phyloP scores from a whole-genome alignment of 2,329 filamentous ascomycete species.

The Alternaria burnsii region DNA sequence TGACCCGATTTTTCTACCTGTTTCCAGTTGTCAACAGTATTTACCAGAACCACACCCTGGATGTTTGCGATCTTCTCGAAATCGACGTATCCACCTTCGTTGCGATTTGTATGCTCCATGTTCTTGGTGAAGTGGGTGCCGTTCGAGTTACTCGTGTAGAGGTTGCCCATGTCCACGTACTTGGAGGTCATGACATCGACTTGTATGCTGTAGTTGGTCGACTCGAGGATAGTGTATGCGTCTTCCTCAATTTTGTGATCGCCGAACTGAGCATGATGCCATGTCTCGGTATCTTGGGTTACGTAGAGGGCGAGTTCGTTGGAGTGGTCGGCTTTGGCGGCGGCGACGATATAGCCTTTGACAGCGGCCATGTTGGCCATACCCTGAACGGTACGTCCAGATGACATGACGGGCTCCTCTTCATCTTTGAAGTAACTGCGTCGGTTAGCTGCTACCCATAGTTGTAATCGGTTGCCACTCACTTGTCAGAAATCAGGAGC shows the following conservation, averaged over 20 bases:
- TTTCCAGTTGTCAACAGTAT: constrained; percentile 85
- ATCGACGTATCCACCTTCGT: constrained; percentile 78
- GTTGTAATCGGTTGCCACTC: constrained; percentile 13
- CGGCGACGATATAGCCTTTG: constrained; percentile 86
- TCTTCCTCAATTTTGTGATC: constrained; percentile 84
- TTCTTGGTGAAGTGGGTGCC: constrained; percentile 96
- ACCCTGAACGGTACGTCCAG: constrained; percentile 76
- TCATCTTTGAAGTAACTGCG: constrained; percentile 70
- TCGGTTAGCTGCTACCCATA: constrained; percentile 23
- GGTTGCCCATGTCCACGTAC: constrained; percentile 77
- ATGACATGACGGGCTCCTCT: constrained; percentile 79
- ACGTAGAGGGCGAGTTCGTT: constrained; percentile 93
- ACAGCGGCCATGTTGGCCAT: constrained; percentile 83
- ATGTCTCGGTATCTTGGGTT: constrained; percentile 80
- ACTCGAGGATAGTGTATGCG: constrained; percentile 92
- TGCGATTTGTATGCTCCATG: constrained; percentile 89
- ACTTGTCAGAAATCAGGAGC: constrained; percentile 79
- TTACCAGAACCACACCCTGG: constrained; percentile 90
- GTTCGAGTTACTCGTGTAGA: constrained; percentile 97
- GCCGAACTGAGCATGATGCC: constrained; percentile 91
- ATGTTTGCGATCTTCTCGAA: constrained; percentile 94
- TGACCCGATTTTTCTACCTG: constrained; percentile 66
- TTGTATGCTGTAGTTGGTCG: constrained; percentile 97
- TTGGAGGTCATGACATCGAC: constrained; percentile 84
- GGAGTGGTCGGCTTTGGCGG: constrained; percentile 79